phyloP scores from a whole-genome alignment of 2,329 filamentous ascomycete genomes.

The Pseudogymnoascus sp. region DNA sequence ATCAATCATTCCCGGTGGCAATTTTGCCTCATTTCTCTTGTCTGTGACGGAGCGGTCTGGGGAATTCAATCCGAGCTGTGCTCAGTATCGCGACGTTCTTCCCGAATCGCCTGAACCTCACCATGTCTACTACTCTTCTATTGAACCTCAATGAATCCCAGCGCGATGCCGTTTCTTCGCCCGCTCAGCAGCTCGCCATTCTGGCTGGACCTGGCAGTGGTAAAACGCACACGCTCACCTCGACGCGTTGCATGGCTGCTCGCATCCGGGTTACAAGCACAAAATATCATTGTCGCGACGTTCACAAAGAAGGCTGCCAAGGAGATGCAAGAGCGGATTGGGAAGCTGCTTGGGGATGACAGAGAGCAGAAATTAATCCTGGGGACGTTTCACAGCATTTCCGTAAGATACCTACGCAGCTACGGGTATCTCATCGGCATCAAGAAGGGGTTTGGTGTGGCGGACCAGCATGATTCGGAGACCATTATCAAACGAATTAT shows the following conservation, averaged over 20 bases:
- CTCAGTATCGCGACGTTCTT: not conserved
- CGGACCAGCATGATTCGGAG: constrained; percentile 73
- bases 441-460: constrained; percentile 79
- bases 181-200: constrained; percentile 53
- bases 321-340: constrained; percentile 89
- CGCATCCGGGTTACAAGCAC: constrained; percentile 63
- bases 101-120: not conserved
- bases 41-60: not conserved
- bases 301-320: constrained; percentile 93
- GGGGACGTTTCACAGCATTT: constrained; percentile 92
- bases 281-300: constrained; percentile 89
- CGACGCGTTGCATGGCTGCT: constrained; percentile 87
- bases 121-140: constrained; percentile 35
- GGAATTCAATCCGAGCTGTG: not conserved
- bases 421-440: constrained; percentile 84
- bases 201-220: constrained; percentile 66
- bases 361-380: constrained; percentile 72
- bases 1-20: not conserved
- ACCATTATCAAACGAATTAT: constrained; percentile 77
- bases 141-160: constrained; percentile 59
- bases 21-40: not conserved
- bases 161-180: constrained; percentile 56
- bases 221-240: constrained; percentile 92
- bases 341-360: constrained; percentile 70
- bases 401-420: constrained; percentile 71